These are phyloP conservation scores for Yamadazyma trypodendri DNA, from an alignment of 1,139 yeast species.

Conservation along the genomic window DNA sequence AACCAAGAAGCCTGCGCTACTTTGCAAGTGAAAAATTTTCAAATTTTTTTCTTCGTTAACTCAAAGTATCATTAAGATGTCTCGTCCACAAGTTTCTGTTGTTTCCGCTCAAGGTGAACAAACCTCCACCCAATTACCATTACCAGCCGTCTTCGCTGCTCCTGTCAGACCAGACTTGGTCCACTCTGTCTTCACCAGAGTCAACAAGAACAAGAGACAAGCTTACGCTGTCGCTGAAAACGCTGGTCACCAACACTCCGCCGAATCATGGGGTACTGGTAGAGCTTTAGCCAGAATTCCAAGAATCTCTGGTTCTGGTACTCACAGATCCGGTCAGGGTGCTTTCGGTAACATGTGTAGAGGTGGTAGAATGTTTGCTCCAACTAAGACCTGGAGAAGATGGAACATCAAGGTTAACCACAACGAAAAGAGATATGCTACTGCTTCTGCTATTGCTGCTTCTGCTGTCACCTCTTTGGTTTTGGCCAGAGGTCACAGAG, in stretches of 20 bases:
- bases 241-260: constrained; percentile 99
- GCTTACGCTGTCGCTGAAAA: constrained; percentile 99
- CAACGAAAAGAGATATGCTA: constrained; percentile 99
- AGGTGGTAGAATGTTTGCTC: constrained; percentile 99
- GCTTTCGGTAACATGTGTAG: constrained; percentile 99
- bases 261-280: constrained; percentile 99
- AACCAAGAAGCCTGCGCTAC: constrained; percentile 14
- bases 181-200: constrained; percentile 97
- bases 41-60: constrained; percentile 24
- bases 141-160: constrained; percentile 99
- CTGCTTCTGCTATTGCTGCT: constrained; percentile 99
- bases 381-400: constrained; percentile 99
- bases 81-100: constrained; percentile 96
- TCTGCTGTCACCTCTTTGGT: constrained; percentile 98
- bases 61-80: constrained; percentile 45
- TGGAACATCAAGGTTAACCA: constrained; percentile 99
- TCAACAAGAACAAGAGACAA: constrained; percentile 99
- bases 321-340: constrained; percentile 99
- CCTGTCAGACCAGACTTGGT: constrained; percentile 99
- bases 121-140: constrained; percentile 79
- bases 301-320: constrained; percentile 99
- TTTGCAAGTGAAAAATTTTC: constrained; percentile 15
- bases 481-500: constrained; percentile 99
- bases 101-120: constrained; percentile 86
- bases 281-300: constrained; percentile 99